Conservation (phyloP, 2,329 filamentous ascomycete genomes). For the Alternaria sp. region DNA sequence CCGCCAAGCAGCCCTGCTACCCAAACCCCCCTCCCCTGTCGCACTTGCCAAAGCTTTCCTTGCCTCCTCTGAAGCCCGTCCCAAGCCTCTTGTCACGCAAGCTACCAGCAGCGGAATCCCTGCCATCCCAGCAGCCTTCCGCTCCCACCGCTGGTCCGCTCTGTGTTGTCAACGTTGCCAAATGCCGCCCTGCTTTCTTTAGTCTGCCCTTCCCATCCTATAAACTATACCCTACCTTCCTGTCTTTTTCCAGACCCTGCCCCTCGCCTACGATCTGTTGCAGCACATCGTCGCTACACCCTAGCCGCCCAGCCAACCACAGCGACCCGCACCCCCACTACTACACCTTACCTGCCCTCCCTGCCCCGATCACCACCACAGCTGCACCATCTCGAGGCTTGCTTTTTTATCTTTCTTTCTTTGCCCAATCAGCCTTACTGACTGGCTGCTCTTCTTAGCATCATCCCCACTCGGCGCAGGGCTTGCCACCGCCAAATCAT, state of each 20-base stretch:
- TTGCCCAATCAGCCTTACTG: constrained; percentile 37
- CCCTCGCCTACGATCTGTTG: constrained; percentile 44
- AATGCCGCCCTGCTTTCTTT: constrained; percentile 33
- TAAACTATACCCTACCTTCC: constrained; percentile 47
- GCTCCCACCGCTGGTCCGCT: constrained; percentile 41
- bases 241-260: constrained; percentile 45
- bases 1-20: constrained; percentile 49
- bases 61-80: constrained; percentile 32
- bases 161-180: constrained; percentile 44
- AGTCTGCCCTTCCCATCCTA: constrained; percentile 44
- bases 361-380: constrained; percentile 14
- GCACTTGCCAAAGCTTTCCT: constrained; percentile 35
- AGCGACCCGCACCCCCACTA: constrained; percentile 30
- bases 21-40: constrained; percentile 40
- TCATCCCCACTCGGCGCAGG: constrained; percentile 78
- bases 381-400: constrained; percentile 13
- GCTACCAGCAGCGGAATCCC: constrained; percentile 43
- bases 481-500: constrained; percentile 69
- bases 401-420: constrained; percentile 25
- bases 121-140: constrained; percentile 37
- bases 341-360: constrained; percentile 23
- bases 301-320: constrained; percentile 34
- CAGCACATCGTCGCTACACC: constrained; percentile 32
- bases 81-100: constrained; percentile 41
- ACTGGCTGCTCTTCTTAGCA: constrained; percentile 63